Evolutionary conservation across 2,329 filamentous ascomycete genomes (phyloP), one percentile per base, ranked within the genome.

Genomic region (Pestalotiopsis fici): DNA sequence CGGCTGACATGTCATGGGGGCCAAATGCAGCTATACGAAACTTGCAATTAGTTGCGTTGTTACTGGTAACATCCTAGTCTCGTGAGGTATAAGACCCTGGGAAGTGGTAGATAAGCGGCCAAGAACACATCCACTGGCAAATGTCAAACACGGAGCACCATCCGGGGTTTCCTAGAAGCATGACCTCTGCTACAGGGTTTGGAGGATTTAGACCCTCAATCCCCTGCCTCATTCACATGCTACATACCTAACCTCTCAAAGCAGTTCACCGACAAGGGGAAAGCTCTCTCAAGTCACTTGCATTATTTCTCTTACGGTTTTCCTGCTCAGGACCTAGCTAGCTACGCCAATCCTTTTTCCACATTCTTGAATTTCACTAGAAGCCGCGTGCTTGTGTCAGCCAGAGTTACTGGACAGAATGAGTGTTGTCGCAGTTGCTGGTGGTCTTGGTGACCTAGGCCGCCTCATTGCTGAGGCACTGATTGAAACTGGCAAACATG

Each of bases 381-480:
- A 54, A 56, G 59, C 37, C 62, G 54, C 50, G 55, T 39, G 61
- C 31, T 63, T 59, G 15, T 27, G 59, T 59, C 23, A 31, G 21
- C 31, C 63, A 15, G 23, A 59, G 43, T 13, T 28, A 3, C 25
- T 69, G 61, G 54, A 39, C 68, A 72, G 50, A 47, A 78, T 78
- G 76, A 47, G 71, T 54, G 70, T 72, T 55, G 71, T 76, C 59
- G 70, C 67, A 57, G 72, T 76, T 35, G 74, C 74, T 31, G 74
- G 75, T 11, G 74, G 74, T 35, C 70, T 70, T 15, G 73, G 74
- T 28, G 72, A 74, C 65, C 66, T 77, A 18, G 74, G 74, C 25
- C 63, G 64, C 31, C 69, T 73, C 25, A 76, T 77, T 21, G 67
- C 70, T 11, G 65, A 74, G 2, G 74, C 74, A n/a, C 65, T 77